Evolutionary conservation across 805 yeast genomes (phyloP).

Genomic region (Candida tallmaniae): DNA sequence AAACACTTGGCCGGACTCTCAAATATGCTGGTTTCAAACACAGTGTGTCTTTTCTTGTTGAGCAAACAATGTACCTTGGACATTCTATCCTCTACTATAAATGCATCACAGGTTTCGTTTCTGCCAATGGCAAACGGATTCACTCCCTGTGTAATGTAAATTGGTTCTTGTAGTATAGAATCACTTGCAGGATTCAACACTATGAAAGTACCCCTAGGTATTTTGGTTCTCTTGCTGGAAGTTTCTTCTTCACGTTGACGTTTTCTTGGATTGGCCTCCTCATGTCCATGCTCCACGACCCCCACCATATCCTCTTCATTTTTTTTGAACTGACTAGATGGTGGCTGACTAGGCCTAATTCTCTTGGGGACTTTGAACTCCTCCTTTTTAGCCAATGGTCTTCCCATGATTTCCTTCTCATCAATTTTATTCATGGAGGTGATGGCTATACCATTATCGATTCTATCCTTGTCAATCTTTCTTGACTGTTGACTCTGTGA

Average conservation of each 20-base stretch:
- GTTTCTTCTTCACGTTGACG: constrained; percentile 1
- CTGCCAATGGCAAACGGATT: constrained; percentile 75
- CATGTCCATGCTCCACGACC: too few relatives aligned
- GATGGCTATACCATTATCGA: constrained; percentile 22
- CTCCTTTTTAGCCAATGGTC: constrained; percentile 30
- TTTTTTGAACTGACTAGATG: not conserved
- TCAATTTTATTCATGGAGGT: constrained; percentile 37
- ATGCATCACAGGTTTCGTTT: constrained; percentile 54
- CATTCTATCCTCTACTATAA: constrained; percentile 66
- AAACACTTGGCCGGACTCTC: constrained; percentile 72
- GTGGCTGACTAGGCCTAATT: constrained; percentile 37
- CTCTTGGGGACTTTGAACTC: constrained; percentile 42
- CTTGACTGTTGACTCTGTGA: constrained; percentile 64
- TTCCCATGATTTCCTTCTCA: constrained; percentile 36
- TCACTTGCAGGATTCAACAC: constrained; percentile 49
- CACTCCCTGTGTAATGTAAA: constrained; percentile 62
- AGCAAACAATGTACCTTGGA: constrained; percentile 83
- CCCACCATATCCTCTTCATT: not conserved
- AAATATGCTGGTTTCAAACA: constrained; percentile 43
- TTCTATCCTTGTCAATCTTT: constrained; percentile 30
- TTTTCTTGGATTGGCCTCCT: not conserved
- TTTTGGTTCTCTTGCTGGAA: not conserved
- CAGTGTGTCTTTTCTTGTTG: constrained; percentile 57
- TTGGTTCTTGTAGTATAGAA: constrained; percentile 42
- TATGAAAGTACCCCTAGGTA: constrained; percentile 43